Conservation (phyloP, 805 yeast genomes). For the Wickerhamomyces queroliae region DNA sequence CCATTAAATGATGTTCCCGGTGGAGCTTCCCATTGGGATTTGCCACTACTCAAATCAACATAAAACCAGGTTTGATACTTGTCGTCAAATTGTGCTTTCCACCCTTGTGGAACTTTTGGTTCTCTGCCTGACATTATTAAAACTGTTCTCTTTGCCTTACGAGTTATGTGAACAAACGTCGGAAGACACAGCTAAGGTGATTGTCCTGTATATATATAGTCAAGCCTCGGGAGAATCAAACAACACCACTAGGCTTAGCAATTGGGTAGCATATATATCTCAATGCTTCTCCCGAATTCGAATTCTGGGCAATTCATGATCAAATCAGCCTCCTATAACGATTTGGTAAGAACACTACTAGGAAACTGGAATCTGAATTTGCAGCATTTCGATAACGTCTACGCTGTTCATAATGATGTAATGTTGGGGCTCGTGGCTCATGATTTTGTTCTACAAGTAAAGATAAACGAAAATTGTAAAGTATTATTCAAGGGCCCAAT, state of each 20-base stretch:
- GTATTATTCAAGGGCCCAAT: not conserved
- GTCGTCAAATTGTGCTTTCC: constrained; percentile 72
- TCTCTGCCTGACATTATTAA: constrained; percentile 16
- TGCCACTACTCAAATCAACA: constrained; percentile 64
- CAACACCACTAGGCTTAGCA: too few relatives aligned
- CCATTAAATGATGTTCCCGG: constrained; percentile 39
- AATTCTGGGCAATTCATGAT: not conserved
- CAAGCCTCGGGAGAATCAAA: too few relatives aligned
- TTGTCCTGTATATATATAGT: too few relatives aligned
- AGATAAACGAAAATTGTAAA: not conserved
- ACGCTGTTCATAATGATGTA: too few relatives aligned
- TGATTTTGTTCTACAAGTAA: too few relatives aligned
- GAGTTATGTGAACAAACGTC: too few relatives aligned
- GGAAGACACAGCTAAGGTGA: too few relatives aligned
- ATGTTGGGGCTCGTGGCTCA: too few relatives aligned
- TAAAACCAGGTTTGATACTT: constrained; percentile 72
- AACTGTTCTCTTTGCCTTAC: constrained; percentile 1
- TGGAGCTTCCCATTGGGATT: constrained; percentile 92
- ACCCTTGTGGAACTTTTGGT: constrained; percentile 59
- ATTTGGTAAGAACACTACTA: too few relatives aligned
- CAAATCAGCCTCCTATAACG: too few relatives aligned
- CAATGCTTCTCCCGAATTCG: not conserved
- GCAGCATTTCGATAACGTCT: not conserved
- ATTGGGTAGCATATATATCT: too few relatives aligned
- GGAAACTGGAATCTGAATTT: not conserved